Base-by-base conservation (phyloP, 2,329 filamentous ascomycete species). In the Penicillium sp. region DNA sequence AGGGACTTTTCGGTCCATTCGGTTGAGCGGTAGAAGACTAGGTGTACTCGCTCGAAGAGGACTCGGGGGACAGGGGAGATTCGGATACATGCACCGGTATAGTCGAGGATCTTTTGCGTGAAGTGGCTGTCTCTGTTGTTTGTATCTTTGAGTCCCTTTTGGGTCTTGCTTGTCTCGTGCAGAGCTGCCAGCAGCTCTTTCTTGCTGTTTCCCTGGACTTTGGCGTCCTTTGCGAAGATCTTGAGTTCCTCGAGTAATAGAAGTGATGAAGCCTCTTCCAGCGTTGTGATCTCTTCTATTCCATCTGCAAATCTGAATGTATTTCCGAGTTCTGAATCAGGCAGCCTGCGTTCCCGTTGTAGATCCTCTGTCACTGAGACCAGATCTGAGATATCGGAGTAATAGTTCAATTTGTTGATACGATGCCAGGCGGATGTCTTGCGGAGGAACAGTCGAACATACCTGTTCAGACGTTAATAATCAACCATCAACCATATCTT, bases 1-100 rank as follows among this genome's bases (percentile, higher is more conserved):
- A 99, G 75, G 1, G 92, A 96, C 68, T 95, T 97, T 62, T 97
- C 92, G 0, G 91, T 95, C 93, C 93, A 99, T 66, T 95, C 88
- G 0, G 89, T 95, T 9, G 91, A 96, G 50, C 92, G 81, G 68
- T 97, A 97, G 68, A 96, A 99, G 25, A 99, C 90, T 2, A 99
- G 75, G 71, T 97, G 93, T 0, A 97, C 90, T 22, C 93, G 82
- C 68, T 96, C 90, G 62, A 99, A 99, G 0, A 99, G 79, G 61
- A 84, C 89, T 54, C 90, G 80, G 0, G 85, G 79, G 0, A 80
- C 72, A 0, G 85, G 72, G 0, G 89, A 89, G 11, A 99, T 80
- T 31, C 92, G 80, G 53, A 97, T 85, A 57, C 91, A 95, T 12
- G 89, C 83, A 0, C 93, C 93, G 0, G 88, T 87, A 49, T 84